phyloP scores from a whole-genome alignment of 31 red algal species.

The Asparagopsis taxiformis region DNA sequence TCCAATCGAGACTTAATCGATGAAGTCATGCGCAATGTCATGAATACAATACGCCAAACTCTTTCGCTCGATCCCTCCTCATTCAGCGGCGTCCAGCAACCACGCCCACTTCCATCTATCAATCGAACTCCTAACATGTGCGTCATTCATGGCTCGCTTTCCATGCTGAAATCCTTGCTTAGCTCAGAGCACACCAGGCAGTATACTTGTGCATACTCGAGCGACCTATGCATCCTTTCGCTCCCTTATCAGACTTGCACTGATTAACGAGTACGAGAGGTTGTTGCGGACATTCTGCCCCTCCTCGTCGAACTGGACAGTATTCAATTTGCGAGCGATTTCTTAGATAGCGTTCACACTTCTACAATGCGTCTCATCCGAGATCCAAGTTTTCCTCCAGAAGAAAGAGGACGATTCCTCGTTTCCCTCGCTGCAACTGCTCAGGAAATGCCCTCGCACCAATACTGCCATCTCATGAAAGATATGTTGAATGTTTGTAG shows the following conservation, averaged over 20 bases:
- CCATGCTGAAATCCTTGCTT: slow-evolving; percentile 65
- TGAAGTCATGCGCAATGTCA: slow-evolving; percentile 32
- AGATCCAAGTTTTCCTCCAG: slow-evolving; percentile 21
- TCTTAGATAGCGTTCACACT: slow-evolving; percentile 41
- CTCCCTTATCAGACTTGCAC: slow-evolving; percentile 54
- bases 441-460: slow-evolving; percentile 33
- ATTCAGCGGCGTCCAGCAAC: background rate
- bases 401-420: slow-evolving; percentile 61
- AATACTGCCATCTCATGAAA: slow-evolving; percentile 29
- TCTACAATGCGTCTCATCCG: slow-evolving; percentile 45
- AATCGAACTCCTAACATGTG: background rate
- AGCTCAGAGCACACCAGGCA: slow-evolving; percentile 42
- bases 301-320: slow-evolving; percentile 54
- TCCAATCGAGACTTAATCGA: background rate
- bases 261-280: slow-evolving; percentile 54
- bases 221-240: slow-evolving; percentile 58
- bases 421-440: slow-evolving; percentile 69
- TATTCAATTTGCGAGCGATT: slow-evolving; percentile 31
- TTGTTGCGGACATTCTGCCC: slow-evolving; percentile 71
- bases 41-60: slow-evolving; percentile 16
- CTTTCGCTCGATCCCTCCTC: slow-evolving; percentile 1
- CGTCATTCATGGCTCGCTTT: slow-evolving; percentile 78
- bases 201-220: slow-evolving; percentile 30
- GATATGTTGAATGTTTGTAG: slow-evolving; percentile 59
- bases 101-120: background rate